These are phyloP conservation scores for Murraya paniculata DNA, from an alignment of 345 rosid species.

Conservation along the genomic window DNA sequence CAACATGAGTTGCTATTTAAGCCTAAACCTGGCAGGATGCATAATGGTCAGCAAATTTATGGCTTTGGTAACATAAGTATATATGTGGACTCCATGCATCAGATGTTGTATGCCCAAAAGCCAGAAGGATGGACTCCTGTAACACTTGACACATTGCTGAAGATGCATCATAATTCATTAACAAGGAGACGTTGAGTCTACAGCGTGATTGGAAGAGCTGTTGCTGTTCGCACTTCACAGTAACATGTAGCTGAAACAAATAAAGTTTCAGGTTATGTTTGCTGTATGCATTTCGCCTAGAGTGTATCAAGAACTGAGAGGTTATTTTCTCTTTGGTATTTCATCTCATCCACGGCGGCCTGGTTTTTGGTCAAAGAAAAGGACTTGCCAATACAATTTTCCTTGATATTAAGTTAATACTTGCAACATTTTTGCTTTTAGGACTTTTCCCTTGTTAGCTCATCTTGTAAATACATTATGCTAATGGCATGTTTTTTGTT, in stretches of 20 bases:
- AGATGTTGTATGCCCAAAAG: slow-evolving; percentile 66
- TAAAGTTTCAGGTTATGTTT: neutral
- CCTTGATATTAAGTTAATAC: neutral
- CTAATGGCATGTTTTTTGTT: neutral
- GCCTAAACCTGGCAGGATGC: slow-evolving; percentile 76
- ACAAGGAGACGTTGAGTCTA: slow-evolving; percentile 43
- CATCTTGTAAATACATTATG: slow-evolving; percentile 1
- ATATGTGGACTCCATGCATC: slow-evolving; percentile 61
- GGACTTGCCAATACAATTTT: neutral
- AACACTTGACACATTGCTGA: slow-evolving; percentile 67
- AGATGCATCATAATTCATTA: slow-evolving; percentile 63
- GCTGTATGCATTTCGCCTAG: neutral
- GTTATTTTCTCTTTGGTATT: neutral
- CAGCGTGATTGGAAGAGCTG: neutral
- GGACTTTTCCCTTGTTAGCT: neutral
- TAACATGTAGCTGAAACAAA: neutral
- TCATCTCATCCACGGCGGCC: neutral
- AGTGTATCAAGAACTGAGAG: neutral
- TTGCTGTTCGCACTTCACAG: neutral
- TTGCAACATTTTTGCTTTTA: neutral
- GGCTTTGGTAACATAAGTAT: slow-evolving; percentile 84
- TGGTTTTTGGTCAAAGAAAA: neutral
- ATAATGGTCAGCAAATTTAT: slow-evolving; percentile 79
- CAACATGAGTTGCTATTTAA: slow-evolving; percentile 72
- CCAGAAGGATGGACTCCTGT: slow-evolving; percentile 67